phyloP scores from a whole-genome alignment of 2,329 filamentous ascomycete genomes.

The Xylaria sp. region DNA sequence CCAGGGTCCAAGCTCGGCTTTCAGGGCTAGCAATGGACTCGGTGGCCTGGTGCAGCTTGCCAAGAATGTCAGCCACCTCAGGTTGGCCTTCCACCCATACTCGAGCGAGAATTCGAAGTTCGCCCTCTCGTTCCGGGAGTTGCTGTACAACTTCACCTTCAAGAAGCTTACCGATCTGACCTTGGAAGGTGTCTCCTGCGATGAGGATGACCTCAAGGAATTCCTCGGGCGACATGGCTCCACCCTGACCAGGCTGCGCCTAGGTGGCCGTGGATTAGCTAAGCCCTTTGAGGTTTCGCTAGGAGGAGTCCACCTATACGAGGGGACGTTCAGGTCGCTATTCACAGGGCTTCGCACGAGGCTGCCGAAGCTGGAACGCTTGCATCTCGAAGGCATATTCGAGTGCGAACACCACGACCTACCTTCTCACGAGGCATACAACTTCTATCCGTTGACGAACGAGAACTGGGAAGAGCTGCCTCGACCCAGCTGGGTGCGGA shows the following conservation, averaged over 20 bases:
- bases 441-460: slow-evolving; percentile 46
- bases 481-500: slow-evolving; percentile 34
- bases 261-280: slow-evolving; percentile 49
- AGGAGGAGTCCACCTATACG: slow-evolving; percentile 49
- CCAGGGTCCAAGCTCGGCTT: slow-evolving; percentile 41
- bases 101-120: slow-evolving; percentile 45
- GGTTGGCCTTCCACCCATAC: slow-evolving; percentile 47
- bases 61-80: slow-evolving; percentile 41
- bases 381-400: slow-evolving; percentile 51
- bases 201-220: slow-evolving; percentile 46
- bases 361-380: slow-evolving; percentile 43
- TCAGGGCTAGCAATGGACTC: slow-evolving; percentile 47
- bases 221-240: slow-evolving; percentile 46
- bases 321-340: slow-evolving; percentile 48
- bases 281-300: slow-evolving; percentile 43
- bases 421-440: slow-evolving; percentile 44
- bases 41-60: slow-evolving; percentile 46
- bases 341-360: slow-evolving; percentile 44
- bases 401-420: slow-evolving; percentile 44
- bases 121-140: slow-evolving; percentile 43
- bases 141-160: slow-evolving; percentile 44
- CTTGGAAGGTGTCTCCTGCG: slow-evolving; percentile 47
- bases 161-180: slow-evolving; percentile 44
- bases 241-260: slow-evolving; percentile 45
- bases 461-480: slow-evolving; percentile 43